These are phyloP conservation scores for Microstegium vimineum DNA, from an alignment of 176 grass and related monocot species.

Conservation along the genomic window DNA sequence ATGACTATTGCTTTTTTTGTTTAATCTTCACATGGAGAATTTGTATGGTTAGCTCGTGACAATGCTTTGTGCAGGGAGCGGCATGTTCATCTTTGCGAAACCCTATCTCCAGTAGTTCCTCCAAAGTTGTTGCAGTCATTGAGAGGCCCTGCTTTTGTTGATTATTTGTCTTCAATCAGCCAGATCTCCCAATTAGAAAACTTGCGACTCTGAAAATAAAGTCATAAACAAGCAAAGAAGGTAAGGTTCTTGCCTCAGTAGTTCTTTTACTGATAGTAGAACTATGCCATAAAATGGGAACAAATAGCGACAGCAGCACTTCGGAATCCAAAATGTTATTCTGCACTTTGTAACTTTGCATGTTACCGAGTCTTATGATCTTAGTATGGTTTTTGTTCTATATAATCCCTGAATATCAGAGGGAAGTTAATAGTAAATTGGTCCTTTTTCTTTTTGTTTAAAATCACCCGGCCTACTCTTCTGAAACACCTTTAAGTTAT, in stretches of 20 bases:
- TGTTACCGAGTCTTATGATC: not conserved
- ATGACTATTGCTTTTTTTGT: not conserved
- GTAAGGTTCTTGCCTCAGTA: conserved; percentile 31
- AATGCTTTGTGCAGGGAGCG: conserved; percentile 52
- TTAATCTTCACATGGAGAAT: not conserved
- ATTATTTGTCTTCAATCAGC: conserved; percentile 72
- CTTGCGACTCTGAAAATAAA: conserved; percentile 50
- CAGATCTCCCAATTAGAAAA: conserved; percentile 74
- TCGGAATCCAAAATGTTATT: not conserved
- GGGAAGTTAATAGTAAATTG: not conserved
- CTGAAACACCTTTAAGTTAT: not conserved
- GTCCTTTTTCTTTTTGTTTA: not conserved
- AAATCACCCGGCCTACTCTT: not conserved
- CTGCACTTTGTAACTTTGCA: not conserved
- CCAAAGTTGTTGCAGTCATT: conserved; percentile 62
- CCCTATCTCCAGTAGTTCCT: conserved; percentile 56
- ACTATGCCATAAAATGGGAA: not conserved
- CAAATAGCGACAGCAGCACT: not conserved
- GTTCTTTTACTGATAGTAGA: not conserved
- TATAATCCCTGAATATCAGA: not conserved
- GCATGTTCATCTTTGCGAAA: conserved; percentile 43
- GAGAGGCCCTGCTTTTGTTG: conserved; percentile 69
- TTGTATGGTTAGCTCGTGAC: not conserved
- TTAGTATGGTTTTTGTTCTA: not conserved
- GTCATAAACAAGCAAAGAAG: conserved; percentile 41